These are phyloP conservation scores for Ceratobasidium theobromae DNA, from an alignment of 1,284 basidiomycete genomes.

Conservation along the genomic window DNA sequence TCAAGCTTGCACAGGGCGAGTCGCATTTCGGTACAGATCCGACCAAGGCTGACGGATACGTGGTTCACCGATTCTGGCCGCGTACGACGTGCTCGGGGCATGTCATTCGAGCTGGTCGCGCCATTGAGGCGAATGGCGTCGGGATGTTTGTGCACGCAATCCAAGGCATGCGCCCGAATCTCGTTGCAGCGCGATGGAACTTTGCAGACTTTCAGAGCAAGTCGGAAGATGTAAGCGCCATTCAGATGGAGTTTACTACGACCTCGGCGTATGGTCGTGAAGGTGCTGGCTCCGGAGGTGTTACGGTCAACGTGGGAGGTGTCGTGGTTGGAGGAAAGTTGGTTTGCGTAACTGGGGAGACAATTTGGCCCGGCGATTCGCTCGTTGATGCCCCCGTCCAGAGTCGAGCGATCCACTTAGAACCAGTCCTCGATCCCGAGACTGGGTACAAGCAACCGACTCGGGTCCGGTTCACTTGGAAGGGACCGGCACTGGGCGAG, in stretches of 20 bases:
- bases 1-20: constrained; percentile 87
- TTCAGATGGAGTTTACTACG: constrained; percentile 98
- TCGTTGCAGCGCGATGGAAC: constrained; percentile 94
- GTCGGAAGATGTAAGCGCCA: constrained; percentile 72
- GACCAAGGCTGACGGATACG: constrained; percentile 81
- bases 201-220: constrained; percentile 87
- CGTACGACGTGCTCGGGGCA: constrained; percentile 66
- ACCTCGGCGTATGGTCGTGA: constrained; percentile 70
- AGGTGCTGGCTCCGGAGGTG: constrained; percentile 75
- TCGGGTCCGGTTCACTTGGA: constrained; percentile 77
- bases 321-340: constrained; percentile 78
- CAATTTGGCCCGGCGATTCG: constrained; percentile 63
- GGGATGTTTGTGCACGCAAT: constrained; percentile 96
- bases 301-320: constrained; percentile 81
- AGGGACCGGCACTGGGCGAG: constrained; percentile 62
- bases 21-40: constrained; percentile 84
- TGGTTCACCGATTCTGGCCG: constrained; percentile 93
- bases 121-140: constrained; percentile 67
- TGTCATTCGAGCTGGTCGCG: constrained; percentile 71
- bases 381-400: constrained; percentile 52
- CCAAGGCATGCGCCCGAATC: constrained; percentile 97
- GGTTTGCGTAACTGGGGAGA: constrained; percentile 70
- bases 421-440: constrained; percentile 62
- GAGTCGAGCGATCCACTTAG: constrained; percentile 70
- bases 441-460: constrained; percentile 83